phyloP scores from a whole-genome alignment of 2,329 filamentous ascomycete genomes.

The Ophiocordyceps camponoti-floridani region DNA sequence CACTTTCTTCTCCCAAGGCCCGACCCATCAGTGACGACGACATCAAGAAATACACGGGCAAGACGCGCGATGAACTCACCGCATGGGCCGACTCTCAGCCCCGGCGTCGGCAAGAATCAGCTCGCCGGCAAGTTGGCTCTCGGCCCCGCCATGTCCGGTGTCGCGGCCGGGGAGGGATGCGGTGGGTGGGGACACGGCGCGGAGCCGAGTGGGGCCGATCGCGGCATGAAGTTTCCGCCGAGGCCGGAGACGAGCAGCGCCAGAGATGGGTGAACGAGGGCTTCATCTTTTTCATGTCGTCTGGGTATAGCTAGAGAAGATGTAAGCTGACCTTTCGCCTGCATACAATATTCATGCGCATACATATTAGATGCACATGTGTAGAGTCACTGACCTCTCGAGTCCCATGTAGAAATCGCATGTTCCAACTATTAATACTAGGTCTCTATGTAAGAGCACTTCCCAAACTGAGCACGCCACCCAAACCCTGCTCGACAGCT shows the following conservation, averaged over 20 bases:
- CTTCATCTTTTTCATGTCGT: too few relatives aligned
- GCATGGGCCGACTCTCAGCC: slow-evolving; percentile 18
- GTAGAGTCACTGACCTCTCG: too few relatives aligned
- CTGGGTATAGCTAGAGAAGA: too few relatives aligned
- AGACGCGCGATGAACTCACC: slow-evolving; percentile 14
- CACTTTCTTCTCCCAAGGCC: neutral
- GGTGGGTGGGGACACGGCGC: slow-evolving; percentile 17
- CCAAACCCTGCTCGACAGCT: too few relatives aligned
- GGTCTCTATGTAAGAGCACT: too few relatives aligned
- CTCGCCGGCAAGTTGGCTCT: slow-evolving; percentile 14
- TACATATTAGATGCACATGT: too few relatives aligned
- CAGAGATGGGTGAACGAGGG: neutral
- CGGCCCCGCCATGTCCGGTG: slow-evolving; percentile 10
- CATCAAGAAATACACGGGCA: slow-evolving; percentile 22
- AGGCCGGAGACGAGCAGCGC: slow-evolving; percentile 1
- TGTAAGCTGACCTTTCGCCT: too few relatives aligned
- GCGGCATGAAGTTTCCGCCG: slow-evolving; percentile 19
- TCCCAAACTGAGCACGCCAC: too few relatives aligned
- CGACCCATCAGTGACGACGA: slow-evolving; percentile 18
- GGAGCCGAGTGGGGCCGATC: slow-evolving; percentile 8
- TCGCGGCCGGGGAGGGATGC: slow-evolving; percentile 10
- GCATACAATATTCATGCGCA: too few relatives aligned
- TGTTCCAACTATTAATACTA: too few relatives aligned
- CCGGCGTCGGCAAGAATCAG: slow-evolving; percentile 22
- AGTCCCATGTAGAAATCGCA: too few relatives aligned